Evolutionary conservation across 768 basidiomycete genomes (phyloP).

Genomic region (Pisolithus albus): DNA sequence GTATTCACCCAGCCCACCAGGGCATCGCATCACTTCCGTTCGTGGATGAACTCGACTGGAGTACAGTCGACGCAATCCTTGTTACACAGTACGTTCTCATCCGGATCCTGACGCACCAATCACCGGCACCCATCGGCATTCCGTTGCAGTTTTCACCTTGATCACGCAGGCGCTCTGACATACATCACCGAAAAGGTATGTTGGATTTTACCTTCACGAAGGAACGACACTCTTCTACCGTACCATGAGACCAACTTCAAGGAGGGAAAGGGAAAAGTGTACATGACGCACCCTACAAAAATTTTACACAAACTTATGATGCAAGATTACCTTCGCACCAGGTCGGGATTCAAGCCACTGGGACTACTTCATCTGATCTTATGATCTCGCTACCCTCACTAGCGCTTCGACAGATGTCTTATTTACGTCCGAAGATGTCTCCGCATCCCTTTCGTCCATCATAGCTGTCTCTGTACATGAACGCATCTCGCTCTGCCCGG

Average conservation of each 20-base stretch:
- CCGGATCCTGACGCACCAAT: neutral
- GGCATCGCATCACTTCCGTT: constrained; percentile 93
- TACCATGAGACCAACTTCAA: constrained; percentile 83
- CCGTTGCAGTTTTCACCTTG: constrained; percentile 77
- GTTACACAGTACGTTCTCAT: constrained; percentile 76
- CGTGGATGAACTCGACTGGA: constrained; percentile 95
- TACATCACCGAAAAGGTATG: constrained; percentile 94
- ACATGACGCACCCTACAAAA: constrained; percentile 99
- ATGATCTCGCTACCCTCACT: constrained; percentile 13
- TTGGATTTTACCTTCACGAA: neutral
- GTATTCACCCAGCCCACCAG: constrained; percentile 87
- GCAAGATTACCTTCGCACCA: constrained; percentile 92
- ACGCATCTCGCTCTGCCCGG: constrained; percentile 82
- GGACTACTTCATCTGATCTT: neutral
- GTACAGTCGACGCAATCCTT: constrained; percentile 88
- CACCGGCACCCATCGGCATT: too few species aligned
- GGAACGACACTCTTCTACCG: neutral
- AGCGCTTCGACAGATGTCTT: constrained; percentile 68
- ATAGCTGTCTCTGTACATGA: constrained; percentile 87
- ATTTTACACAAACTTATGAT: constrained; percentile 97
- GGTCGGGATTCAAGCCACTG: constrained; percentile 40
- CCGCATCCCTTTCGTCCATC: constrained; percentile 73
- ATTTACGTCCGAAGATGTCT: constrained; percentile 69
- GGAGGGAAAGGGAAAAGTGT: constrained; percentile 93
- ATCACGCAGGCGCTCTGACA: constrained; percentile 92